These are phyloP conservation scores for Alectoria sarmentosa DNA, from an alignment of 495 filamentous ascomycete species.

Conservation along the genomic window DNA sequence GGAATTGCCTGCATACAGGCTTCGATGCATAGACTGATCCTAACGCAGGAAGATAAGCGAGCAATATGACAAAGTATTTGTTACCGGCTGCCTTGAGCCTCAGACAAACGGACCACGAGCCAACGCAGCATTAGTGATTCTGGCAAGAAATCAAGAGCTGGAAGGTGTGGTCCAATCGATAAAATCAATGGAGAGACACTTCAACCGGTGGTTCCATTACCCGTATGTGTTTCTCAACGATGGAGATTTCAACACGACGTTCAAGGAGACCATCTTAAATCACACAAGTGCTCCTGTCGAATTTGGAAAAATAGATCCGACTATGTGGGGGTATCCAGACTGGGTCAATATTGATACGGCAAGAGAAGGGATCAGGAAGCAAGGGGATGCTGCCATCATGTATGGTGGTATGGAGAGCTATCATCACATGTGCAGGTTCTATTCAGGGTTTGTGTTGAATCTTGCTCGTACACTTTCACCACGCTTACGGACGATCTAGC, in stretches of 20 bases:
- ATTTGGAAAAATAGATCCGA: conserved; percentile 87
- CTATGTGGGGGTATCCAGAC: conserved; percentile 94
- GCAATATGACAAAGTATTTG: conserved; percentile 93
- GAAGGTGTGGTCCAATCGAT: conserved; percentile 94
- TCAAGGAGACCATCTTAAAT: conserved; percentile 81
- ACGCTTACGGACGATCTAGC: conserved; percentile 29
- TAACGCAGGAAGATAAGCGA: conserved; percentile 84
- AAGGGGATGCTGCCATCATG: conserved; percentile 98
- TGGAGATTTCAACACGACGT: conserved; percentile 87
- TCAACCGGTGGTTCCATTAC: conserved; percentile 99
- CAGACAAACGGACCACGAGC: conserved; percentile 64
- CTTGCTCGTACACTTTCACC: conserved; percentile 1
- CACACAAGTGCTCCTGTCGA: conserved; percentile 82
- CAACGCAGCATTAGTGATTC: conserved; percentile 92
- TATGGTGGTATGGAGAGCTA: conserved; percentile 99
- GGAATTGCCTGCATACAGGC: not conserved
- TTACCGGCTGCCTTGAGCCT: conserved; percentile 73
- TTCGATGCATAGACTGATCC: conserved; percentile 13
- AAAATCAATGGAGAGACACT: conserved; percentile 97
- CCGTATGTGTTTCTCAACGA: conserved; percentile 99
- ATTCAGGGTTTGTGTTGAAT: conserved; percentile 66
- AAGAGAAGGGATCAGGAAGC: conserved; percentile 89
- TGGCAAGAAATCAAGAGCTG: conserved; percentile 93
- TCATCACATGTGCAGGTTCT: conserved; percentile 97
- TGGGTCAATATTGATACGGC: conserved; percentile 92